Base-by-base conservation (phyloP, 768 basidiomycete species). In the Tephrocybe sp. region DNA sequence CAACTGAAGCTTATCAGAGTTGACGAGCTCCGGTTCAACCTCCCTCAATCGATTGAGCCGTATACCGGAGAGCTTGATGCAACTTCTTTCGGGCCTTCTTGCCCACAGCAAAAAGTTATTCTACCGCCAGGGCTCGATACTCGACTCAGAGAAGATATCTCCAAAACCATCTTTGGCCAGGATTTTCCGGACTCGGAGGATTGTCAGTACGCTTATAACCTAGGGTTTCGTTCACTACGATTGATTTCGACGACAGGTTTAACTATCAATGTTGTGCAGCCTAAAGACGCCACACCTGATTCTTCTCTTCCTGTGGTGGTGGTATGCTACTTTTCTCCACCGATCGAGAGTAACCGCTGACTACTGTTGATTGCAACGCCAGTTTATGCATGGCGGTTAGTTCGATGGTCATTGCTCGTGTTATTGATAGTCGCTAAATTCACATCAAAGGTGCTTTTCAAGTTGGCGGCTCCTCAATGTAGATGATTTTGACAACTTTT, bases 51-150 rank as follows among this genome's bases (percentile, higher is more conserved):
- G 0, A 61, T 72, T 20, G 45, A 62, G 0, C 56, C 72, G 14
- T 80, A 79, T 58, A 70, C 48, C 1, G 70, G 71, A 14, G 64
- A 57, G 10, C 60, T 71, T 40, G 61, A 61, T 26, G 79, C 74
- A 4, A 73, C 68, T 0, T 52, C 62, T 0, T 77, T 71, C 54
- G 79, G 79, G 0, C 68, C 69, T 9, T 65, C 76, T n/a, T 83
- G 80, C 51, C 76, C 76, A 3, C 76, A 79, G 43, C 75, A 77
- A 53, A 60, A 62, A 20, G 48, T 68, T 1, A 55, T 55, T n/a
- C 55, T 73, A 7, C 70, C 73, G 2, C 58, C 61, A 2, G 63
- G 65, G 14, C 54, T 71, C 4, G 48, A 65, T 3, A 61, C 65
- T 10, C 59, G 69, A 18, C 60, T 58, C n/a, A 50, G 68, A 10